These are phyloP conservation scores for Lactarius sanguifluus DNA, from an alignment of 768 basidiomycete species.

Conservation along the genomic window DNA sequence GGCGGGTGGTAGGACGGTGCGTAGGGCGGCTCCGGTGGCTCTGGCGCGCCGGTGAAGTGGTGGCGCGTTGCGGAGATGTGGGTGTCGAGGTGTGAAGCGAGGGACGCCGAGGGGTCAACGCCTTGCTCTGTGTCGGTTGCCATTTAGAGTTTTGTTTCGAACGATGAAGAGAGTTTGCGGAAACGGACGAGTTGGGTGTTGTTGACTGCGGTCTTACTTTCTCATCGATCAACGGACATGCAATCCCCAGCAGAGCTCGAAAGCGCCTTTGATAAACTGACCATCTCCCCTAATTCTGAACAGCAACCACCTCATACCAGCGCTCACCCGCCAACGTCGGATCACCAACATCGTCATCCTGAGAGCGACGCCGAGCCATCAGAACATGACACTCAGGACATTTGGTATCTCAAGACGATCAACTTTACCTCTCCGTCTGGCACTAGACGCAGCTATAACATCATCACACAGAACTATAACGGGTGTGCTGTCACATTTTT, in stretches of 20 bases:
- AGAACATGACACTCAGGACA: conserved; percentile 39
- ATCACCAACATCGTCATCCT: background rate
- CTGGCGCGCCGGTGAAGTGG: conserved; percentile 14
- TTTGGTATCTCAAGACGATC: conserved; percentile 78
- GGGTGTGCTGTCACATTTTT: conserved; percentile 51
- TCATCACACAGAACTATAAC: conserved; percentile 83
- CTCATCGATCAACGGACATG: conserved; percentile 1
- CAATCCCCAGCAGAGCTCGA: background rate
- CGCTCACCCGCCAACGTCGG: background rate
- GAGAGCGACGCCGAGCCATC: background rate
- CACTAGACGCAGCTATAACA: conserved; percentile 44
- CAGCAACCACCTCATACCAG: background rate
- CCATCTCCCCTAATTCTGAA: background rate
- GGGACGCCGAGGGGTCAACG: background rate
- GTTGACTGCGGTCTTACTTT: background rate
- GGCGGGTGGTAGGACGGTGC: conserved; percentile 34
- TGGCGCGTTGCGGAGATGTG: conserved; percentile 22
- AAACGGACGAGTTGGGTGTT: background rate
- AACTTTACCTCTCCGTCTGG: conserved; percentile 43
- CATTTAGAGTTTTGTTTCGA: background rate
- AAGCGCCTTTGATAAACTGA: background rate
- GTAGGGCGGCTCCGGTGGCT: conserved; percentile 18
- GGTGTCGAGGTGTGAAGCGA: conserved; percentile 10
- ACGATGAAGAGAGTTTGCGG: background rate
- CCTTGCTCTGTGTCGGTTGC: background rate